Percentiles rank a stretch among this genome's conserved stretches.
Conservation (phyloP, 2,329 filamentous ascomycete species). For the Neophaeococcomyces mojaviensis region DNA sequence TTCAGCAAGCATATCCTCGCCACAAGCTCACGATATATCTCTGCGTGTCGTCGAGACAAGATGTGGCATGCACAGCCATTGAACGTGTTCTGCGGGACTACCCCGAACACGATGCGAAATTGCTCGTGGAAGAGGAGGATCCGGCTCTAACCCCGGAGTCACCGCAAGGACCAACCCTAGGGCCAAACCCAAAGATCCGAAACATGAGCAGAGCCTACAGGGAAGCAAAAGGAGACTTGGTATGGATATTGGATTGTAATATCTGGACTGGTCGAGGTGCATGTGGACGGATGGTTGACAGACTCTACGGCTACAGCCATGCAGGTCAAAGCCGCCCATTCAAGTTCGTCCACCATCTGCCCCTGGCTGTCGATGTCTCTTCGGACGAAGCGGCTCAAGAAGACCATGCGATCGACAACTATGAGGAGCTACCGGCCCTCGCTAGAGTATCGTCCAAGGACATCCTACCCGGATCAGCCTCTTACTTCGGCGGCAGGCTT, state of each 20-base stretch:
- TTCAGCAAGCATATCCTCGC: slow-evolving; percentile 71
- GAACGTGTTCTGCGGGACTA: slow-evolving; percentile 66
- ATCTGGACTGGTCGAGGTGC: slow-evolving; percentile 80
- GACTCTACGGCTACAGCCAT: slow-evolving; percentile 60
- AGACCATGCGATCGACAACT: neutral
- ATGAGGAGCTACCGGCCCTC: neutral
- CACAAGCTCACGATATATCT: slow-evolving; percentile 72
- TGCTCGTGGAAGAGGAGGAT: slow-evolving; percentile 79
- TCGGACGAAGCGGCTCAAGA: slow-evolving; percentile 2
- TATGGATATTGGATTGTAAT: slow-evolving; percentile 96
- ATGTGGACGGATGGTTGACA: slow-evolving; percentile 81
- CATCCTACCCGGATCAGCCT: neutral
- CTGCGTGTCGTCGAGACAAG: slow-evolving; percentile 66
- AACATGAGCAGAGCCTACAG: slow-evolving; percentile 92
- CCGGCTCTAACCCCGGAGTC: slow-evolving; percentile 48
- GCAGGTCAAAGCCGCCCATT: slow-evolving; percentile 48
- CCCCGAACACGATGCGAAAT: slow-evolving; percentile 58
- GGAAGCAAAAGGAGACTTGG: slow-evolving; percentile 75
- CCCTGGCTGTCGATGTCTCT: slow-evolving; percentile 29
- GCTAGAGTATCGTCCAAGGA: neutral
- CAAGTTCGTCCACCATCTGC: slow-evolving; percentile 94
- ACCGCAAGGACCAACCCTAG: slow-evolving; percentile 49
- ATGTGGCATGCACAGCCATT: slow-evolving; percentile 71
- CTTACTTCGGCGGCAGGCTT: slow-evolving; percentile 60
- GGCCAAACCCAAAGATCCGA: slow-evolving; percentile 96